Base-by-base conservation (phyloP, 2,329 filamentous ascomycete species). In the Trichoderma arundinaceum region DNA sequence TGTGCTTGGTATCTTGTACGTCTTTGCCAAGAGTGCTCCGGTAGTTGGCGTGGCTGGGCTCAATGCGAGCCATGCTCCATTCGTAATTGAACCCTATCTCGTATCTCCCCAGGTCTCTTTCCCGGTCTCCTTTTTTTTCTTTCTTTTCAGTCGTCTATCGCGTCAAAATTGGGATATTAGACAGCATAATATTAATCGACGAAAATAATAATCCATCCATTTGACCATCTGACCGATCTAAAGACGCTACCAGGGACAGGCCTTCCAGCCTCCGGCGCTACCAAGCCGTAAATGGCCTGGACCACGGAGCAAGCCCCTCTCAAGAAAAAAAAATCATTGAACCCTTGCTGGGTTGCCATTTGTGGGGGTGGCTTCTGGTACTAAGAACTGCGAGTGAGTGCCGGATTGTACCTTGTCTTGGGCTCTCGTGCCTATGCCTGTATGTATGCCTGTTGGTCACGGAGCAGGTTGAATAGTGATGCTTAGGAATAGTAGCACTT, bases 321-420 rank as follows among this genome's bases (percentile, higher is more conserved):
- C 22, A 39, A 56, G 28, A 48, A 39, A 22, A 49, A 51, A 53
- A 53, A 19, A 38, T 10, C 19, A 13, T 49, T 22, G 15, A 9
- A 46, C 35, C 64, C 64, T 33, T 60, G 64, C 64, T 39, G 48
- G 56, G 41, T 44, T 53, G 53, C 22, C 32, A 53, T 46, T 53
- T 66, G 64, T 66, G 64, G 64, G 64, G 64, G 57, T 66, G 64
- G 62, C 56, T 66, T 56, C 48, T 49, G 52, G 41, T 10, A 43
- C 22, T 28, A 28, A 28, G 19, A 35, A 15, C 44, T 64, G 43
- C 48, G 48, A 53, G 59, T 53, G 59, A 62, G 38, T 62, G 59
- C 59, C 59, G 59, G 59, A 38, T 44, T 22, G 35, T 22, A 19
- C 57, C 22, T 4, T 53, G 59, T 43, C 28, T 8, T 39, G 41